Evolutionary conservation across 768 basidiomycete species (phyloP).

Genomic region (Russula compacta): DNA sequence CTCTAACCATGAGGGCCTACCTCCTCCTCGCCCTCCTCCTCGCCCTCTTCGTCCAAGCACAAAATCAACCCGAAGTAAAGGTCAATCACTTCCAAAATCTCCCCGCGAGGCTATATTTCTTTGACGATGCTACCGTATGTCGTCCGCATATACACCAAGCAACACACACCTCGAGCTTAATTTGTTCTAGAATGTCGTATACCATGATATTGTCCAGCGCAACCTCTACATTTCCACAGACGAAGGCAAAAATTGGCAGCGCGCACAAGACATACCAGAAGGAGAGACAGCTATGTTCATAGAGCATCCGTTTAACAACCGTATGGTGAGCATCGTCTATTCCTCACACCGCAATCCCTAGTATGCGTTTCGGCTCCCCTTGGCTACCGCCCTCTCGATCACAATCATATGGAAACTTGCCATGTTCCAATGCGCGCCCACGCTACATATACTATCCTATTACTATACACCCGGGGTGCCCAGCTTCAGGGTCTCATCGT

Average conservation of each 20-base stretch:
- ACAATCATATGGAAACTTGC: not conserved
- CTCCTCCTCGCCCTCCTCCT: constrained; percentile 1
- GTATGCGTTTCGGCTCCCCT: not conserved
- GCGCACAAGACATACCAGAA: constrained; percentile 40
- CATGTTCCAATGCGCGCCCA: not conserved
- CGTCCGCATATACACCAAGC: not conserved
- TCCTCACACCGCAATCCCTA: not conserved
- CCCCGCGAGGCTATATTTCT: constrained; percentile 77
- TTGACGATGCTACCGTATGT: constrained; percentile 83
- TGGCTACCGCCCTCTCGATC: not conserved
- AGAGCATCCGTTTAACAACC: constrained; percentile 79
- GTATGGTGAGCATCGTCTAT: constrained; percentile 17
- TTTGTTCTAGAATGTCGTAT: constrained; percentile 50
- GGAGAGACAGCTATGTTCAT: constrained; percentile 65
- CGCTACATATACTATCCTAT: not conserved
- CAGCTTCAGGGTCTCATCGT: not conserved
- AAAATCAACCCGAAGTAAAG: constrained; percentile 14
- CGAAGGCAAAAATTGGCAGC: constrained; percentile 71
- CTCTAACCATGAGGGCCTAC: not conserved
- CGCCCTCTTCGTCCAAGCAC: constrained; percentile 5
- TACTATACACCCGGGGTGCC: not conserved
- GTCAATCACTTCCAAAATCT: constrained; percentile 57
- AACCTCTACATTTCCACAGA: constrained; percentile 72
- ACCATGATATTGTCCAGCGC: constrained; percentile 64
- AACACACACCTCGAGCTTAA: not conserved